Evolutionary conservation across 495 filamentous ascomycete species (phyloP).

Genomic region (Penicilliopsis zonata): DNA sequence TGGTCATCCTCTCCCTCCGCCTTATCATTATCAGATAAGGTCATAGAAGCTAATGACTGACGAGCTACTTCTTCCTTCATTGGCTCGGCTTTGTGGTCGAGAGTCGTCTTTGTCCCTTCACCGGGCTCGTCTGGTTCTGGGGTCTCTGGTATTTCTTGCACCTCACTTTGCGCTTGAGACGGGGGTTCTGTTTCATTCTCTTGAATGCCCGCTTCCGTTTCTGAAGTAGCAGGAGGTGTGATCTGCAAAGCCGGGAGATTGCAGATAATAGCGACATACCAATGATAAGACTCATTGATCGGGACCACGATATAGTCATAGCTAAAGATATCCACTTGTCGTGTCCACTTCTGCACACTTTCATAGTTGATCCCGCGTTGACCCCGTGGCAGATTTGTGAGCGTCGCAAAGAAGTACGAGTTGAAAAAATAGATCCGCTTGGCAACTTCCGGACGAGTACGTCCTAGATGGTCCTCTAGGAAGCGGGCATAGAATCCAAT

Average conservation of each 20-base stretch:
- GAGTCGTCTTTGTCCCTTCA: not conserved
- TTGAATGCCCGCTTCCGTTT: slow-evolving; percentile 2
- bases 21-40: slow-evolving; percentile 6
- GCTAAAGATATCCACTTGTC: slow-evolving; percentile 70
- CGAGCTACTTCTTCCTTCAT: slow-evolving; percentile 10
- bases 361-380: slow-evolving; percentile 59
- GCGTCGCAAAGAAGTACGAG: slow-evolving; percentile 75
- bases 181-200: slow-evolving; percentile 6
- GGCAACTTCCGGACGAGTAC: slow-evolving; percentile 41
- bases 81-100: slow-evolving; percentile 3
- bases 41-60: slow-evolving; percentile 17
- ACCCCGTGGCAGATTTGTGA: slow-evolving; percentile 47
- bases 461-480: slow-evolving; percentile 51
- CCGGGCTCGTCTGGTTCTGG: slow-evolving; percentile 13
- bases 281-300: slow-evolving; percentile 77
- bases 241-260: slow-evolving; percentile 51
- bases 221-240: slow-evolving; percentile 12
- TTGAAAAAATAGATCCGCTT: slow-evolving; percentile 77
- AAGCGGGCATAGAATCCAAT: slow-evolving; percentile 77
- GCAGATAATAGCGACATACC: slow-evolving; percentile 95
- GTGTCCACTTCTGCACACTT: slow-evolving; percentile 79
- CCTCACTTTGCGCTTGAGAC: slow-evolving; percentile 8
- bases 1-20: slow-evolving; percentile 1
- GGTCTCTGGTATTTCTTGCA: slow-evolving; percentile 24
- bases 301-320: slow-evolving; percentile 88